Percentiles rank a stretch among this genome's conserved stretches.
These are phyloP conservation scores for Exophiala xenobiotica DNA, from an alignment of 2,329 filamentous ascomycete genomes.

Conservation along the genomic window DNA sequence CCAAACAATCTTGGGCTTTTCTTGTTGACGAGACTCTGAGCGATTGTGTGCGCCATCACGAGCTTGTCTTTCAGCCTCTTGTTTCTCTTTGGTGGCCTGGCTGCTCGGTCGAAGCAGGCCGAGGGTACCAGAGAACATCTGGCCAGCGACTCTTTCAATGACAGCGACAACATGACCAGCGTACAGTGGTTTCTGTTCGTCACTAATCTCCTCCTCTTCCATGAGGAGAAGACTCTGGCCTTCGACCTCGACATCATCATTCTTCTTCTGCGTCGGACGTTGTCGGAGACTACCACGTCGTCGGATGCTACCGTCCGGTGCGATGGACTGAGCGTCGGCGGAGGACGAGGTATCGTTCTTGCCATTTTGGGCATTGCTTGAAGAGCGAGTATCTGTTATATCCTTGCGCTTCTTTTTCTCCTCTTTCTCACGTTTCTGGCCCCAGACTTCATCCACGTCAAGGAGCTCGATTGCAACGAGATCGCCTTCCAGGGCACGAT, in stretches of 20 bases:
- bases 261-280: conserved; percentile 98
- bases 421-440: conserved; percentile 98
- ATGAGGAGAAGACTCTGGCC: conserved; percentile 94
- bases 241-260: conserved; percentile 98
- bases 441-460: conserved; percentile 97
- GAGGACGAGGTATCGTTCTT: conserved; percentile 58
- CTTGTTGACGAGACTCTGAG: conserved; percentile 79
- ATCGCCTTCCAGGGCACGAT: conserved; percentile 93
- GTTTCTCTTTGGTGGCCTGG: conserved; percentile 98
- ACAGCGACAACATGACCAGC: conserved; percentile 96
- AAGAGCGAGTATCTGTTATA: conserved; percentile 85
- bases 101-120: conserved; percentile 92
- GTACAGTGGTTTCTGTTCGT: conserved; percentile 96
- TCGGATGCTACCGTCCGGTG: conserved; percentile 79
- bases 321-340: conserved; percentile 61
- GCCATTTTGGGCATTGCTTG: conserved; percentile 56
- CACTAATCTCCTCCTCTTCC: conserved; percentile 97
- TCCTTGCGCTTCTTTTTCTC: conserved; percentile 99
- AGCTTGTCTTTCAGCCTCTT: conserved; percentile 91
- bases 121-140: conserved; percentile 98
- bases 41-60: conserved; percentile 74
- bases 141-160: conserved; percentile 91
- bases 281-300: conserved; percentile 93
- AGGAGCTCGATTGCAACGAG: conserved; percentile 93
- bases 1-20: conserved; percentile 99